Evolutionary conservation across 495 filamentous ascomycete genomes (phyloP), one percentile per base, ranked within the genome.

Genomic region (Patellaria atrata): DNA sequence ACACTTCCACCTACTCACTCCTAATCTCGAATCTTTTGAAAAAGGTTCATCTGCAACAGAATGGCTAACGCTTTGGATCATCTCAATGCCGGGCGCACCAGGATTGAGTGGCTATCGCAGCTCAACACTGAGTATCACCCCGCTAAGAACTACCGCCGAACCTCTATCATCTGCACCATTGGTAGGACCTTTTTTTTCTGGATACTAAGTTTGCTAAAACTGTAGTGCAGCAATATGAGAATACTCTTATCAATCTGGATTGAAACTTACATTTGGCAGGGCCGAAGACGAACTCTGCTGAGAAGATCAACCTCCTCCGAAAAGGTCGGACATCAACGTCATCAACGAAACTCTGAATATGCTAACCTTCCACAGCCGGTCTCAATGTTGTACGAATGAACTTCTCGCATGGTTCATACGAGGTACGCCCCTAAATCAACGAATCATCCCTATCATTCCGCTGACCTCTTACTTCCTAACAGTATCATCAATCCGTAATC

Each of bases 341-440:
- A 12, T 22, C 22, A 15, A 27, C 3, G 13, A 14, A 30, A 16
- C 11, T 26, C 12, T 23, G 42, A 36, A 23, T 19, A 40, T 58
- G 37, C 56, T 53, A 37, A 41, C 22, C 26, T n/a, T 31, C 31
- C 31, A 43, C 40, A 77, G 77, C 75, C 43, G 89, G 89, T 58
- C 74, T 94, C 43, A 94, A 94, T 60, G 84, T 97, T 42, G 89
- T 94, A 44, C 91, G 89, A 58, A 91, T 94, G 85, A 97, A 97
- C 74, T 97, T 96, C 60, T 94, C 87, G 44, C 89, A 97, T 59
- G 89, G 89, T 48, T 79, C 80, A 47, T 84, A 97, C 60, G 86
- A 91, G 61, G 73, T 77, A 53, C 43, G 56, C 47, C 51, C 51
- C 33, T 51, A 54, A 49, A 44, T 28, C n/a, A n/a, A 33, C n/a